Evolutionary conservation across 306 rosid species (phyloP).

Genomic region (Erythrophleum fordii): DNA sequence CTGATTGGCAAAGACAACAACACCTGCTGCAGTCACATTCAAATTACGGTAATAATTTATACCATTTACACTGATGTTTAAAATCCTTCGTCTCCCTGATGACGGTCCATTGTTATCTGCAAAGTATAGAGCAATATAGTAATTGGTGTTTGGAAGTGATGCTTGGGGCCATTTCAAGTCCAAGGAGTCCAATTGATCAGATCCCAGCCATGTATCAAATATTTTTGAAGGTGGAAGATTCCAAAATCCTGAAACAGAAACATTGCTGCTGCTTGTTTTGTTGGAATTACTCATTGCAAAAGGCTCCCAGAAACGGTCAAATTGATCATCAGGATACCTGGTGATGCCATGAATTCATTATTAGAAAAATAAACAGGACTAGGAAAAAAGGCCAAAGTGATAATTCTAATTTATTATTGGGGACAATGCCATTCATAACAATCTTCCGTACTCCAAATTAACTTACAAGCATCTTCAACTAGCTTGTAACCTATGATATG

Average conservation of each 20-base stretch:
- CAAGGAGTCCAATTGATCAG: constrained; percentile 47
- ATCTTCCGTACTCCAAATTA: constrained; percentile 21
- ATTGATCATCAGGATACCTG: constrained; percentile 92
- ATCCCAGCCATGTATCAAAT: constrained; percentile 63
- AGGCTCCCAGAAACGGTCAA: constrained; percentile 83
- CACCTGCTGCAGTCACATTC: constrained; percentile 63
- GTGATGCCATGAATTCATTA: constrained; percentile 5
- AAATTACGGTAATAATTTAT: constrained; percentile 57
- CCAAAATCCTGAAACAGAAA: constrained; percentile 82
- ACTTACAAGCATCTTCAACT: constrained; percentile 2
- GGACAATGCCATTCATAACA: neutral
- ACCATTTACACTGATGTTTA: constrained; percentile 66
- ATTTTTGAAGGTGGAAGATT: constrained; percentile 77
- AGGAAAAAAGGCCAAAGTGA: neutral
- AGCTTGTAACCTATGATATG: constrained; percentile 24
- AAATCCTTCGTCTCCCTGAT: constrained; percentile 49
- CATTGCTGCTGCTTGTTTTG: constrained; percentile 51
- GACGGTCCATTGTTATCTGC: constrained; percentile 51
- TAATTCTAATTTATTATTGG: constrained; percentile 5
- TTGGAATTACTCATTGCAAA: constrained; percentile 42
- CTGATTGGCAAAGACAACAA: constrained; percentile 70
- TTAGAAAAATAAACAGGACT: constrained; percentile 9
- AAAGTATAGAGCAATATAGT: constrained; percentile 84
- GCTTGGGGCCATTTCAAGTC: constrained; percentile 71
- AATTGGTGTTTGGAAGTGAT: constrained; percentile 55